Evolutionary conservation across 768 basidiomycete species (phyloP), one percentile per base, ranked within the genome.

Genomic region (Amanita molliuscula): DNA sequence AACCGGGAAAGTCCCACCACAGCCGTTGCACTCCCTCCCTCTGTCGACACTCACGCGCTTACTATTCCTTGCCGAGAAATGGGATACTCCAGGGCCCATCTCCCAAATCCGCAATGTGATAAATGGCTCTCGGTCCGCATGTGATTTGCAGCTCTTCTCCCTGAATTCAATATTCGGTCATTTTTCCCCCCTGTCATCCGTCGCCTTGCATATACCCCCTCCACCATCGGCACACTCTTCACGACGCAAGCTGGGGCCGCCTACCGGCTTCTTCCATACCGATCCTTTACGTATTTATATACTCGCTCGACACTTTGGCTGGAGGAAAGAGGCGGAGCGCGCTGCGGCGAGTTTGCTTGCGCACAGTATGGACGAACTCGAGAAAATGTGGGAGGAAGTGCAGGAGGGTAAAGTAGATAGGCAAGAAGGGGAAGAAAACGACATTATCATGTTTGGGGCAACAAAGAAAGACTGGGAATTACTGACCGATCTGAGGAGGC

Each of bases 1-100:
- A 16, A 44, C 34, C n/a, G 50, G 43, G 15, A 28, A 20, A 20
- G 1, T 20, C 2, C 73, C 71, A 55, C 74, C 68, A 71, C 2
- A 62, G 65, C 31, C 44, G 16, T 20, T 44, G 16, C 50, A 44
- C 21, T 3, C 72, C 77, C 57, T 65, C 67, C 33, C 74, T 75
- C 3, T 76, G 75, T 54, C 77, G 79, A 54, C 62, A 63, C 11
- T 62, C 82, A 34, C 79, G 80, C 47, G 71, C 7, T 67, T 87
- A 4, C 62, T 86, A 25, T 69, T 65, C 36, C 71, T 81, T 0
- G 80, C 82, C 2, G 81, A 86, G 56, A 84, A 82, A 58, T 87
- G 84, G 73, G 82, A 83, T 43, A 26, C 50, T 16, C 50, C 43
- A 44, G 50, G 50, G 15, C 50, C 50, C n/a, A 45, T 51, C 21